Percentiles rank a stretch among this genome's conserved stretches.
Evolutionary conservation across 345 rosid species (phyloP).

Genomic region (Gossypium bickii): DNA sequence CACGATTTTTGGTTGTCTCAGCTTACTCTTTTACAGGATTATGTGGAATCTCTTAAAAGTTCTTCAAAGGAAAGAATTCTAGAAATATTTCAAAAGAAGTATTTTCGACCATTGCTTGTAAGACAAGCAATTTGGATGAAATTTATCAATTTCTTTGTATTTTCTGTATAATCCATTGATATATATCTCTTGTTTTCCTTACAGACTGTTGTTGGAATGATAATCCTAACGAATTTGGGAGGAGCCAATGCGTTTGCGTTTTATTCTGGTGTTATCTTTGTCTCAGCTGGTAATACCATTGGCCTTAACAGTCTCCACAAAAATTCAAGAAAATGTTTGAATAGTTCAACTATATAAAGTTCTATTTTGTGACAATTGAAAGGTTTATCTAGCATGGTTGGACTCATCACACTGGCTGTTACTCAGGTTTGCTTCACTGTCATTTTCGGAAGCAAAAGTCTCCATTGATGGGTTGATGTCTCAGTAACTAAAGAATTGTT

Average conservation of each 20-base stretch:
- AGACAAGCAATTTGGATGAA: background rate
- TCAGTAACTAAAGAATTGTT: background rate
- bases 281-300: too few relatives aligned
- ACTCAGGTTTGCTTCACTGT: background rate
- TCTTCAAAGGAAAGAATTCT: background rate
- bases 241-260: background rate
- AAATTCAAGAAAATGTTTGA: background rate
- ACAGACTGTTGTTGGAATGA: background rate
- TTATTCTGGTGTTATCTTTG: too few relatives aligned
- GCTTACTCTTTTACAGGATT: background rate
- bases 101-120: constrained; percentile 7
- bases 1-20: background rate
- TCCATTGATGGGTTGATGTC: background rate
- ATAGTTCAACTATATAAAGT: background rate
- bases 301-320: background rate
- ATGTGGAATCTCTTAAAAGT: background rate
- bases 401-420: constrained; percentile 3
- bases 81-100: constrained; percentile 15
- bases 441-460: background rate
- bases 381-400: constrained; percentile 6
- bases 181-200: background rate
- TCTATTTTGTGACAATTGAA: background rate
- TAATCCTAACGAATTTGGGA: background rate
- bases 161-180: background rate
- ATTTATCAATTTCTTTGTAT: background rate